Percentiles rank a stretch among this genome's conserved stretches.
phyloP scores from a whole-genome alignment of 2,329 filamentous ascomycete species.

The Aspergillus quadricinctus region DNA sequence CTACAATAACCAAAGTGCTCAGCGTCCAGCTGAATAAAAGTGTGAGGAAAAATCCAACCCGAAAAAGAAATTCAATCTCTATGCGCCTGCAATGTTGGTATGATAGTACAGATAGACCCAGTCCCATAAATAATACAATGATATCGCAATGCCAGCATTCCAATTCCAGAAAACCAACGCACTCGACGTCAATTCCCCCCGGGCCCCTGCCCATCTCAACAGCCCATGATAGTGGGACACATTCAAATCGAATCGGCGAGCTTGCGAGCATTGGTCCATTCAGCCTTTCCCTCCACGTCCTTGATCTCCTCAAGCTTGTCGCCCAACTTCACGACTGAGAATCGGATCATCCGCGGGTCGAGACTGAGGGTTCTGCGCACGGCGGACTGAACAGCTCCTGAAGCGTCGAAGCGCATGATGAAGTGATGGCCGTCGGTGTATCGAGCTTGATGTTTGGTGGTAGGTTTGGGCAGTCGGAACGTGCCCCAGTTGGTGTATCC shows the following conservation, averaged over 20 bases:
- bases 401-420: constrained; percentile 91
- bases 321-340: constrained; percentile 82
- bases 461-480: constrained; percentile 77
- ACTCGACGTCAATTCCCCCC: constrained; percentile 9
- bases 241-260: constrained; percentile 24
- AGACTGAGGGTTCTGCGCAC: constrained; percentile 72
- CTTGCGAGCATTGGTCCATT: constrained; percentile 44
- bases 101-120: constrained; percentile 17
- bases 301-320: constrained; percentile 59
- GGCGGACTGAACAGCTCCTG: constrained; percentile 66
- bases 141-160: constrained; percentile 8
- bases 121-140: constrained; percentile 26
- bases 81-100: constrained; percentile 32
- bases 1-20: not conserved
- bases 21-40: not conserved
- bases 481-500: constrained; percentile 94
- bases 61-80: constrained; percentile 12
- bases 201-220: constrained; percentile 7
- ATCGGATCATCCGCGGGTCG: constrained; percentile 86
- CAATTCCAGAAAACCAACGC: constrained; percentile 6
- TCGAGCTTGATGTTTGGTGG: constrained; percentile 74
- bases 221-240: not conserved
- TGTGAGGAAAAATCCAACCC: not conserved
- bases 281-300: constrained; percentile 52
- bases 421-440: constrained; percentile 93